These are phyloP conservation scores for Scedosporium minutisporum DNA, from an alignment of 2,329 filamentous ascomycete species.

Conservation along the genomic window DNA sequence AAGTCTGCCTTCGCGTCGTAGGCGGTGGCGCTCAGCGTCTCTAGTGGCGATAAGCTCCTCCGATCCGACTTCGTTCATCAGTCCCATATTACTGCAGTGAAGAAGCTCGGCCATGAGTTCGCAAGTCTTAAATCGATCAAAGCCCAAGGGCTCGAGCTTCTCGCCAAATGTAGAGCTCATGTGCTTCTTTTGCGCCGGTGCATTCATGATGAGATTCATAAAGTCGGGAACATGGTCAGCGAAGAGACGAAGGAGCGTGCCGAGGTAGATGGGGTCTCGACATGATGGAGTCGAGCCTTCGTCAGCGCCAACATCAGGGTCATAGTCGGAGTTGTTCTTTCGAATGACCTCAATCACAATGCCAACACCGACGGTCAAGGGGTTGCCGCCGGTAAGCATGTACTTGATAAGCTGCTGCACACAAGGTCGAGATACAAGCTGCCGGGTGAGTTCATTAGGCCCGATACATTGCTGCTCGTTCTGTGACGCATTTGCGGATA, in stretches of 20 bases:
- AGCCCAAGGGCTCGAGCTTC: conserved; percentile 87
- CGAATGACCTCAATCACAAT: conserved; percentile 98
- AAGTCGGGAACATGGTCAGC: conserved; percentile 88
- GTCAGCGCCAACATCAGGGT: conserved; percentile 79
- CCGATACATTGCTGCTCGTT: conserved; percentile 99
- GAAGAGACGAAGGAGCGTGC: conserved; percentile 79
- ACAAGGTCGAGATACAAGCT: conserved; percentile 80
- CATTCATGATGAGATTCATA: conserved; percentile 78
- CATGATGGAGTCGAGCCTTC: conserved; percentile 70
- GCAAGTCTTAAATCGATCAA: conserved; percentile 97
- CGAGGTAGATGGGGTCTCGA: conserved; percentile 90
- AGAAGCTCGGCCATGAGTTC: conserved; percentile 96
- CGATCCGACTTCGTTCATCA: conserved; percentile 84
- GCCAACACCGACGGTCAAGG: conserved; percentile 88
- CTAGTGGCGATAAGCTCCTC: conserved; percentile 75
- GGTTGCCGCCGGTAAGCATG: conserved; percentile 90
- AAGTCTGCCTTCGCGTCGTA: conserved; percentile 70
- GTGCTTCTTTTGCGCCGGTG: conserved; percentile 61
- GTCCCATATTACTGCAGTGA: conserved; percentile 97
- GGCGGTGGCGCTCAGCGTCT: conserved; percentile 69
- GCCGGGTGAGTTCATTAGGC: conserved; percentile 89
- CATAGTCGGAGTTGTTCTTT: conserved; percentile 99
- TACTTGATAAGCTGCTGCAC: conserved; percentile 76
- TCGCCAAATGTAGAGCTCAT: conserved; percentile 82
- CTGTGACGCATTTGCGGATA: conserved; percentile 94